phyloP scores from a whole-genome alignment of 2,329 filamentous ascomycete species.

The Trichoderma arundinaceum region DNA sequence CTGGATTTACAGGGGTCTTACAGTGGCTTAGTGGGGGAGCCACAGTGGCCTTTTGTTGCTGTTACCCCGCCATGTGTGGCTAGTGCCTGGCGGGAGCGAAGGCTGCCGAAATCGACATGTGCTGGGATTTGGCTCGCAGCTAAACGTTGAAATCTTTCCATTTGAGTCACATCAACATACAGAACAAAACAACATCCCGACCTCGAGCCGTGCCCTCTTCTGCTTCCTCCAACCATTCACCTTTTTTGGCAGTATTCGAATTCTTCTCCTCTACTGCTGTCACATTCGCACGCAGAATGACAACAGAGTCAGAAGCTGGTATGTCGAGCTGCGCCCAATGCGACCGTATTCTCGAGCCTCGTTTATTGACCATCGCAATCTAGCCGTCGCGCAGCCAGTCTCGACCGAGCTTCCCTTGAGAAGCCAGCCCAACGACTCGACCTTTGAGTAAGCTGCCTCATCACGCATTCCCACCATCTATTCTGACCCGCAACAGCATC shows the following conservation, averaged over 20 bases:
- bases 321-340: background rate
- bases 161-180: slow-evolving; percentile 13
- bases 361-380: slow-evolving; percentile 10
- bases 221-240: no score
- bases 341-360: background rate
- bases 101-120: no score
- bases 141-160: slow-evolving; percentile 7
- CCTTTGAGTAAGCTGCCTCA: slow-evolving; percentile 44
- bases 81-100: background rate
- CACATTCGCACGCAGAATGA: background rate
- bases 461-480: background rate
- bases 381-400: slow-evolving; percentile 21
- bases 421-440: slow-evolving; percentile 36
- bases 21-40: background rate
- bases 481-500: slow-evolving; percentile 51
- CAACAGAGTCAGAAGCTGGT: slow-evolving; percentile 22
- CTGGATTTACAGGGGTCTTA: slow-evolving; percentile 8
- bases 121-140: background rate
- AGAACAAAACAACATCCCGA: background rate
- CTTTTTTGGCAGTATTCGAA: background rate
- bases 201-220: background rate
- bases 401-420: slow-evolving; percentile 36
- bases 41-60: background rate
- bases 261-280: no score
- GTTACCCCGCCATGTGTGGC: slow-evolving; percentile 15